Conservation (phyloP, 169 alveolate species). For the Plasmodium fragile region DNA sequence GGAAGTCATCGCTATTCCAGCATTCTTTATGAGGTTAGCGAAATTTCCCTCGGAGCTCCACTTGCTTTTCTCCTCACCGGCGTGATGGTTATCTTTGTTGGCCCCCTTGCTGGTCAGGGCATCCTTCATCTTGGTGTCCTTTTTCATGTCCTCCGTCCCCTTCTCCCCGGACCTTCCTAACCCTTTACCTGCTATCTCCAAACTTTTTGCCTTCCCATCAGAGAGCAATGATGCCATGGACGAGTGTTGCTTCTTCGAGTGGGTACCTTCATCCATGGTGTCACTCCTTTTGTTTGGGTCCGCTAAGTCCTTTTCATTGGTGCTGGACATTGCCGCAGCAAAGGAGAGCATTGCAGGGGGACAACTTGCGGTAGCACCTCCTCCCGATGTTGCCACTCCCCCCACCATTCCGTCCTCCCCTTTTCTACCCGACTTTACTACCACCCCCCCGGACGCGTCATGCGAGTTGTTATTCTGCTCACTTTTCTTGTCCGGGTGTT, state of each 20-base stretch:
- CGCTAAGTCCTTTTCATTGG: not conserved
- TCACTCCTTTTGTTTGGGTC: not conserved
- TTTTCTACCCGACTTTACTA: not conserved
- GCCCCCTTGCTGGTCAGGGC: not conserved
- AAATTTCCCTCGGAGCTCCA: slow-evolving; percentile 42
- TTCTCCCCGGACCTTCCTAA: not conserved
- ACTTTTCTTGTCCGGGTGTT: slow-evolving; percentile 36
- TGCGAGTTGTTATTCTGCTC: not conserved
- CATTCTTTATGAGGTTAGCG: slow-evolving; percentile 13
- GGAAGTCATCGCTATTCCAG: not conserved
- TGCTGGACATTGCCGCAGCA: not conserved
- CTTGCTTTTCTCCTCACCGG: slow-evolving; percentile 18
- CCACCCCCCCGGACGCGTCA: not conserved
- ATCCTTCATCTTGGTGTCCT: slow-evolving; percentile 7
- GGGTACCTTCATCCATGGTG: not conserved
- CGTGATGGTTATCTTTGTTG: slow-evolving; percentile 17
- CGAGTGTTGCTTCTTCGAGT: not conserved
- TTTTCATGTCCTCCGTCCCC: slow-evolving; percentile 1
- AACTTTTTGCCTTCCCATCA: slow-evolving; percentile 33
- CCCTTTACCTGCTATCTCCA: not conserved
- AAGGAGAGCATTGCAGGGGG: not conserved
- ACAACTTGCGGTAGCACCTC: not conserved
- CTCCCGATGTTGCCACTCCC: not conserved
- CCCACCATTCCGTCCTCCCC: not conserved
- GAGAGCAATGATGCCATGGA: not conserved